A percentile compares a stretch with the other conserved stretches of the same genome.
Conservation (phyloP, 352 stramenopile genomes). For the Globisporangium iwayamae region DNA sequence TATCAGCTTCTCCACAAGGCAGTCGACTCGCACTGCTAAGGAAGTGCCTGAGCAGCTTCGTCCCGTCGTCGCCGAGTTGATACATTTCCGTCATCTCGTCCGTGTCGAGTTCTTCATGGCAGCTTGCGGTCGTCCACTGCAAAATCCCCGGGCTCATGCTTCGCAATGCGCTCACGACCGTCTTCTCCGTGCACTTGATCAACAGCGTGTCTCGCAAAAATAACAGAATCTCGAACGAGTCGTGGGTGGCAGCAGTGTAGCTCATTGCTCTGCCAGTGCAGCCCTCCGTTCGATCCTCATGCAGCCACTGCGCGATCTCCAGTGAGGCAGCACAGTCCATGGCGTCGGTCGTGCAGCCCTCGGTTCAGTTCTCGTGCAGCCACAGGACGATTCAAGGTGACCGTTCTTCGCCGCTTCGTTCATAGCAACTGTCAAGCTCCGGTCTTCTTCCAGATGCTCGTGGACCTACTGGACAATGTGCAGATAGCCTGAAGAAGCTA, state of each 20-base stretch:
- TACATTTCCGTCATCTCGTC: not conserved
- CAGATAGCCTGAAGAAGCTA: not conserved
- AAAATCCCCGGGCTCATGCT: not conserved
- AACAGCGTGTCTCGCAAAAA: not conserved
- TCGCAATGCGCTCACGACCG: not conserved
- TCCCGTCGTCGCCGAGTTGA: not conserved
- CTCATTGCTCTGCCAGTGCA: not conserved
- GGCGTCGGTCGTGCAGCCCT: slow-evolving; percentile 13
- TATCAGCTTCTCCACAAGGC: not conserved
- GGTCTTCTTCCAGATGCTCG: not conserved
- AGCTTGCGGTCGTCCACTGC: not conserved
- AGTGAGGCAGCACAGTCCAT: not conserved
- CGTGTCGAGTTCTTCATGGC: not conserved
- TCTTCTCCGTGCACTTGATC: not conserved
- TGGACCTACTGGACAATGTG: not conserved
- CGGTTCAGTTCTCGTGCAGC: slow-evolving; percentile 11
- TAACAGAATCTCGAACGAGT: not conserved
- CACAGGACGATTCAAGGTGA: slow-evolving; percentile 6
- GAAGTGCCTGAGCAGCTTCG: not conserved
- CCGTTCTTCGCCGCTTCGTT: not conserved
- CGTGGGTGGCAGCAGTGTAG: not conserved
- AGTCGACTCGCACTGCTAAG: not conserved
- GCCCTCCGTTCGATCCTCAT: not conserved
- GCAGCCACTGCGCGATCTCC: slow-evolving; percentile 1
- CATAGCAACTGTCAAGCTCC: not conserved